A percentile compares a stretch with the other conserved stretches of the same genome.
phyloP scores from a whole-genome alignment of 306 rosid genomes.

The Quercus agrifolia region DNA sequence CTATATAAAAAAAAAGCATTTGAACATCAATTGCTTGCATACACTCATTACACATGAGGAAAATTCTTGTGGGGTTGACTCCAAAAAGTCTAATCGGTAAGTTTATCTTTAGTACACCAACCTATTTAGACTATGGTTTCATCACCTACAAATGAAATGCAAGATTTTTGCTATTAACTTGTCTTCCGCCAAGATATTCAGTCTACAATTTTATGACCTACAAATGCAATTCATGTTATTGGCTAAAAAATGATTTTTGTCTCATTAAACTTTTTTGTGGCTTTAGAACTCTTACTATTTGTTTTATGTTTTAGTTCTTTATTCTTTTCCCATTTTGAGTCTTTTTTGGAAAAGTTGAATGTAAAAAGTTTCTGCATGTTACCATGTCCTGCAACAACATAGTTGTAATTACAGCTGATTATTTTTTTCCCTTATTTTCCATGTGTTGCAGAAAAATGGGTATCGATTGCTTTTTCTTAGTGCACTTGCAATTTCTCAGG shows the following conservation, averaged over 20 bases:
- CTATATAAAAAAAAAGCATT: no score
- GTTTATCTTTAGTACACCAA: constrained; percentile 15
- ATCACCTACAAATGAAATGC: neutral
- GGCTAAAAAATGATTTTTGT: neutral
- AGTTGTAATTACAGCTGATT: neutral
- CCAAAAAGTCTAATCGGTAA: constrained; percentile 7
- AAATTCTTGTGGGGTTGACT: constrained; percentile 21
- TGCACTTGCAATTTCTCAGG: constrained; percentile 95
- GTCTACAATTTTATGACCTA: neutral
- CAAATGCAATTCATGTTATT: neutral
- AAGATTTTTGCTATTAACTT: neutral
- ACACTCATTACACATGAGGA: no score
- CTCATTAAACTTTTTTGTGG: neutral
- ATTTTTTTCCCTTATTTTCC: constrained; percentile 11
- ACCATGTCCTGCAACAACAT: neutral
- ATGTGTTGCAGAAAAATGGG: constrained; percentile 77
- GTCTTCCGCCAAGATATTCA: neutral
- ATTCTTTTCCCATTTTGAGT: neutral
- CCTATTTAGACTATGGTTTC: neutral
- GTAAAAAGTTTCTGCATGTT: neutral
- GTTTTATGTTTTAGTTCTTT: neutral
- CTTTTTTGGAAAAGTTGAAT: neutral
- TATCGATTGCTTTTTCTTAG: constrained; percentile 91
- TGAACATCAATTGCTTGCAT: no score
- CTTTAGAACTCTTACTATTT: neutral